phyloP scores from a whole-genome alignment of 108 stramenopile species.

The Cyclostephanos invisitatus region DNA sequence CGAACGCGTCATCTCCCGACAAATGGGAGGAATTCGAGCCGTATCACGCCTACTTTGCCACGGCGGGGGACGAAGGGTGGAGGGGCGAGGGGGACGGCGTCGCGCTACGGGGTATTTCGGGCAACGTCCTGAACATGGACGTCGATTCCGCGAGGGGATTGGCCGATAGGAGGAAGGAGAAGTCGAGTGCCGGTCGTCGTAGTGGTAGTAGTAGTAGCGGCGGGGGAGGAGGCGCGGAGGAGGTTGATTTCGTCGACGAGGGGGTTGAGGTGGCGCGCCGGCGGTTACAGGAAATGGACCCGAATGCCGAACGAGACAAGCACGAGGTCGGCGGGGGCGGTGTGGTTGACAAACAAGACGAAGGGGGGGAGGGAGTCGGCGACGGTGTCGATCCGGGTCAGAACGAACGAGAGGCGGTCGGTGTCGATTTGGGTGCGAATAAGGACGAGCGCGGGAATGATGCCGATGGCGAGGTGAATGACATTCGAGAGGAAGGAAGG shows the following conservation, averaged over 20 bases:
- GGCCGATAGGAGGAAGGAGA: slow-evolving; percentile 50
- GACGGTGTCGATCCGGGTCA: neutral
- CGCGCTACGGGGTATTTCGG: slow-evolving; percentile 62
- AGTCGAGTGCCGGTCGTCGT: slow-evolving; percentile 3
- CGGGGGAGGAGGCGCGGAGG: slow-evolving; percentile 11
- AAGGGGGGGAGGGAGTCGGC: neutral
- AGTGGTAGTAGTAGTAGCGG: slow-evolving; percentile 9
- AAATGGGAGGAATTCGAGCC: slow-evolving; percentile 65
- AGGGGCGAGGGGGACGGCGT: slow-evolving; percentile 45
- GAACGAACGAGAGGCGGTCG: neutral
- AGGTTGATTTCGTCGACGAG: neutral
- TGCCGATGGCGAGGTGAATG: neutral
- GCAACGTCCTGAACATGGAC: slow-evolving; percentile 66
- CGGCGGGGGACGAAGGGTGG: slow-evolving; percentile 35
- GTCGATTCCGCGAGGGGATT: slow-evolving; percentile 48
- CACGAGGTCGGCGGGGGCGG: neutral
- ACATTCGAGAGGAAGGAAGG: neutral
- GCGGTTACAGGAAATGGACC: slow-evolving; percentile 42
- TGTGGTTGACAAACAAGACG: neutral
- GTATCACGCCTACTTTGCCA: slow-evolving; percentile 82
- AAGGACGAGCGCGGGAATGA: neutral
- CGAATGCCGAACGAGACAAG: slow-evolving; percentile 2
- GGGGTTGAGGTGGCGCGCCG: slow-evolving; percentile 16
- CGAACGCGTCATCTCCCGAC: neutral
- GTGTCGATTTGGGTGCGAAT: neutral